A percentile compares a stretch with the other conserved stretches of the same genome.
phyloP scores from a whole-genome alignment of 768 basidiomycete genomes.

The Panus rudis region DNA sequence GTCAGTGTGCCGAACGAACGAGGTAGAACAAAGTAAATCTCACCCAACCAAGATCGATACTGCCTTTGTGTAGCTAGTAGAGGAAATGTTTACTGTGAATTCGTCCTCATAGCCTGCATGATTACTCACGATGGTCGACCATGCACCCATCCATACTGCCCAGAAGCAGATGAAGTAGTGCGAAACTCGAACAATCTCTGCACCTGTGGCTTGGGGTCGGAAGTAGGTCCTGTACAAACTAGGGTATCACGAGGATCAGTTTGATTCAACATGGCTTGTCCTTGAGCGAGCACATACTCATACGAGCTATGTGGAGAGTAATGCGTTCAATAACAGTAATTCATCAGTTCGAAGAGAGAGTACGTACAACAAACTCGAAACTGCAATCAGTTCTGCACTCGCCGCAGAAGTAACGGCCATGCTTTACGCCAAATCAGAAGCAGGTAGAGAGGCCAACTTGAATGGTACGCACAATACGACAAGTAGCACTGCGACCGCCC shows the following conservation, averaged over 20 bases:
- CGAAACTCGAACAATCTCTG: conserved; percentile 27
- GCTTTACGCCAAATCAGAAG: conserved; percentile 29
- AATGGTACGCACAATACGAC: conserved; percentile 21
- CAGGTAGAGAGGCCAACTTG: not conserved
- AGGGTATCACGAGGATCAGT: not conserved
- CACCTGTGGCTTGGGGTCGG: conserved; percentile 23
- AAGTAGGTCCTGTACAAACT: conserved; percentile 29
- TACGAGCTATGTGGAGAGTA: conserved; percentile 30
- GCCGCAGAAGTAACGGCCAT: conserved; percentile 32
- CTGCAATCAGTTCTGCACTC: conserved; percentile 30
- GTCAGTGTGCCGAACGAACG: not conserved
- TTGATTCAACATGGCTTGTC: not conserved
- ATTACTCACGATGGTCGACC: conserved; percentile 26
- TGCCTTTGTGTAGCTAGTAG: conserved; percentile 34
- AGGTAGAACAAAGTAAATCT: conserved; percentile 5
- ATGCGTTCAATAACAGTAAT: not conserved
- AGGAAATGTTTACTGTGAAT: not conserved
- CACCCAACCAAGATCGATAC: conserved; percentile 43
- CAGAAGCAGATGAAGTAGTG: conserved; percentile 27
- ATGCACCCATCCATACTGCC: conserved; percentile 33
- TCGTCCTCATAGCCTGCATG: not conserved
- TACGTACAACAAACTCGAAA: conserved; percentile 30
- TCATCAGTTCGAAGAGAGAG: not conserved
- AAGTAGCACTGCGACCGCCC: conserved; percentile 30
- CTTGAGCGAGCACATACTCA: conserved; percentile 29